These are phyloP conservation scores for Fraxinus excelsior DNA, from an alignment of 257 asterid species.

Conservation along the genomic window DNA sequence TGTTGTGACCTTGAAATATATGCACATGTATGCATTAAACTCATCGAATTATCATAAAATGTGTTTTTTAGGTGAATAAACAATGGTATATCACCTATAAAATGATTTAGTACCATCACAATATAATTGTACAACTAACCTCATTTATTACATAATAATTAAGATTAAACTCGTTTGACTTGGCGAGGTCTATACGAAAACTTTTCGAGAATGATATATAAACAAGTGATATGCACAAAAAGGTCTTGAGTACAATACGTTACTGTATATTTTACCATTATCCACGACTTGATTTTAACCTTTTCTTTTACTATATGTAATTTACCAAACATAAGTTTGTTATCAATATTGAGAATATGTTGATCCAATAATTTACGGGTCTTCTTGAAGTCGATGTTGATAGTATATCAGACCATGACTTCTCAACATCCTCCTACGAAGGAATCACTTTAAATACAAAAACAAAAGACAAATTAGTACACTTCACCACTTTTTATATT, in stretches of 20 bases:
- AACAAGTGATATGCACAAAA: background rate
- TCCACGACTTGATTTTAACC: background rate
- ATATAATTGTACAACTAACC: background rate
- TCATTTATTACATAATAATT: background rate
- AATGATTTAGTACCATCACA: background rate
- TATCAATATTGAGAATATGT: background rate
- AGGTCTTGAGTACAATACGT: background rate
- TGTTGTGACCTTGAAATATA: background rate
- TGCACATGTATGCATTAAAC: background rate
- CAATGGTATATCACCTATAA: background rate
- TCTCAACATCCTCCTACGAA: background rate
- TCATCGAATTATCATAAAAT: background rate
- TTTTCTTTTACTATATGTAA: background rate
- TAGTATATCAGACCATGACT: background rate
- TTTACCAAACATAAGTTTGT: background rate
- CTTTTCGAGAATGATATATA: background rate
- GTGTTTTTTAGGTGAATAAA: background rate
- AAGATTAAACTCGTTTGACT: background rate
- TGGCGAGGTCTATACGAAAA: background rate
- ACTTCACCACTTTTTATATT: background rate
- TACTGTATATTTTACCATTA: background rate
- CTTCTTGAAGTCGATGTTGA: conserved; percentile 22
- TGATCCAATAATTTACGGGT: conserved; percentile 14
- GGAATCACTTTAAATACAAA: background rate
- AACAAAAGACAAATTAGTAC: background rate